These are phyloP conservation scores for Kodamaea nitidulidarum DNA, from an alignment of 805 yeast genomes.

Conservation along the genomic window DNA sequence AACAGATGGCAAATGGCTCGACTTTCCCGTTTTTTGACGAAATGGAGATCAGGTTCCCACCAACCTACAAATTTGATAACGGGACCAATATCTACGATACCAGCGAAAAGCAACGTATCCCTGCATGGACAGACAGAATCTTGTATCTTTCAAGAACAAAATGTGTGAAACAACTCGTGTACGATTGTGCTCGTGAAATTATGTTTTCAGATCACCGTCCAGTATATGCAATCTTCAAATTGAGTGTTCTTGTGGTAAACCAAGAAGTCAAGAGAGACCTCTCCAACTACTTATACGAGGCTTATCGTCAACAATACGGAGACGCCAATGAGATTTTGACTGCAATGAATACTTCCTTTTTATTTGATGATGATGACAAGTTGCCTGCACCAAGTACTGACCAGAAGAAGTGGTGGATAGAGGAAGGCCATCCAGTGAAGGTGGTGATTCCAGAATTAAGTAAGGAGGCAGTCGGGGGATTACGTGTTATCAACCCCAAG, in stretches of 20 bases:
- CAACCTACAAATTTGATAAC: constrained; percentile 90
- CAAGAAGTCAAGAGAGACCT: constrained; percentile 54
- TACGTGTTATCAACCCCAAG: constrained; percentile 58
- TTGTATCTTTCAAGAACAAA: constrained; percentile 55
- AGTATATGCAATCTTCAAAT: constrained; percentile 67
- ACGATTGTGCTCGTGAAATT: constrained; percentile 54
- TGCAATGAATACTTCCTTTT: constrained; percentile 20
- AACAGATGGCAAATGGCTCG: constrained; percentile 68
- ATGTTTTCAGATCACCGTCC: constrained; percentile 88
- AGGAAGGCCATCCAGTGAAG: constrained; percentile 70
- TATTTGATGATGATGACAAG: constrained; percentile 26
- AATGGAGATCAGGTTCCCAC: constrained; percentile 69
- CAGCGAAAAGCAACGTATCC: constrained; percentile 87
- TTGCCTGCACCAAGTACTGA: constrained; percentile 91
- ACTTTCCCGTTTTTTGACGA: constrained; percentile 81
- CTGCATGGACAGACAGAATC: constrained; percentile 95
- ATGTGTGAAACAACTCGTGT: constrained; percentile 53
- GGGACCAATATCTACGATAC: constrained; percentile 79
- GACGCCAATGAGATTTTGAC: constrained; percentile 36
- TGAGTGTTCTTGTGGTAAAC: constrained; percentile 63
- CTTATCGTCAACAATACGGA: constrained; percentile 43
- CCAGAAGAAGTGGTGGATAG: constrained; percentile 85
- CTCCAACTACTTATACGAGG: constrained; percentile 55
- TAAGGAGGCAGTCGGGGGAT: constrained; percentile 19
- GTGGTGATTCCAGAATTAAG: constrained; percentile 50